Percentiles rank a stretch among this genome's conserved stretches.
Conservation (phyloP, 352 stramenopile genomes). For the Phytopythium helicoides region DNA sequence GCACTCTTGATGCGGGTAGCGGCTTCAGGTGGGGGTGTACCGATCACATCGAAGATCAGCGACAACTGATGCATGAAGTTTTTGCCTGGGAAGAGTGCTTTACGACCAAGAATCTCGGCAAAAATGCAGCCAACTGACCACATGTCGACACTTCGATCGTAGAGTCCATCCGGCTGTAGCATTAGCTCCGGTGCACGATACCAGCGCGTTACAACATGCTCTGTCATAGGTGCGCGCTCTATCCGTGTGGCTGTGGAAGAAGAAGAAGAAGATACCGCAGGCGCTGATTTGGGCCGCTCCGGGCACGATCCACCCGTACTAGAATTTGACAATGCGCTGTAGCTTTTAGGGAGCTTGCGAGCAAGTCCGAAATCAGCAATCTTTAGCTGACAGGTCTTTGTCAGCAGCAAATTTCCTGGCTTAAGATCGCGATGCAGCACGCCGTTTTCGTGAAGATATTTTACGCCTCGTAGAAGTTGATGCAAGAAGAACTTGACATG, state of each 20-base stretch:
- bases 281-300: constrained; percentile 49
- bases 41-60: constrained; percentile 77
- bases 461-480: constrained; percentile 86
- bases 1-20: constrained; percentile 62
- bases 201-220: constrained; percentile 89
- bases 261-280: constrained; percentile 24
- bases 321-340: not conserved
- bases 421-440: constrained; percentile 84
- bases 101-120: constrained; percentile 70
- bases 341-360: constrained; percentile 40
- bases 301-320: not conserved
- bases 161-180: constrained; percentile 86
- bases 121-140: constrained; percentile 89
- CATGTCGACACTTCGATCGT: constrained; percentile 90
- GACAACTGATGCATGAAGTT: constrained; percentile 82
- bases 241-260: constrained; percentile 7
- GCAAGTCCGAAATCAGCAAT: constrained; percentile 80
- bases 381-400: constrained; percentile 76
- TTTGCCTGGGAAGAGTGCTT: constrained; percentile 73
- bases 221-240: constrained; percentile 59
- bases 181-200: constrained; percentile 91
- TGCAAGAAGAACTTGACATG: constrained; percentile 92
- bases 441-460: constrained; percentile 73
- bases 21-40: constrained; percentile 43
- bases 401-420: constrained; percentile 77